Percentiles rank a stretch among this genome's conserved stretches.
phyloP scores from a whole-genome alignment of 352 stramenopile species.

The Pythium aquatile region DNA sequence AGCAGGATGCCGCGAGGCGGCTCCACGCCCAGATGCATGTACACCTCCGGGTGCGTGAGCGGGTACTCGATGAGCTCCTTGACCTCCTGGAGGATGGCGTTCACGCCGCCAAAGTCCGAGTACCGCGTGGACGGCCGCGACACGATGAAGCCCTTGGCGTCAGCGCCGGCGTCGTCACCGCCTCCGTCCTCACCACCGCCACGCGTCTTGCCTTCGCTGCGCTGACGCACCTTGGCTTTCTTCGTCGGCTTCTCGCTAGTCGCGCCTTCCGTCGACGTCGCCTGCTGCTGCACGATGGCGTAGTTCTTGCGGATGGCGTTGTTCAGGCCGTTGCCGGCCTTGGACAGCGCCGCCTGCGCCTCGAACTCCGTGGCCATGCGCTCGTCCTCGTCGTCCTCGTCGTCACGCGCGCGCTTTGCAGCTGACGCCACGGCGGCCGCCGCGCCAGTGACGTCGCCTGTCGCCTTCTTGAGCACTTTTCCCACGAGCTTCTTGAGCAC shows the following conservation, averaged over 20 bases:
- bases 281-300: constrained; percentile 33
- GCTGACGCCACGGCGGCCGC: constrained; percentile 15
- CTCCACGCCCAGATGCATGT: constrained; percentile 91
- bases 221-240: constrained; percentile 67
- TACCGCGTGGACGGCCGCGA: constrained; percentile 78
- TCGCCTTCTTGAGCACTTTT: constrained; percentile 72
- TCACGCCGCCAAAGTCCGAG: constrained; percentile 88
- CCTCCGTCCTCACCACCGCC: background rate
- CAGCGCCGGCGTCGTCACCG: constrained; percentile 22
- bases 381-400: constrained; percentile 69
- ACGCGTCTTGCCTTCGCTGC: constrained; percentile 24
- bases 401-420: constrained; percentile 57
- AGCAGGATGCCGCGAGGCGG: constrained; percentile 90
- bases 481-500: constrained; percentile 63
- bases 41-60: constrained; percentile 92
- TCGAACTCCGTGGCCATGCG: constrained; percentile 49
- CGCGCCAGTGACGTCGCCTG: constrained; percentile 12
- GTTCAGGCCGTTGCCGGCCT: constrained; percentile 64
- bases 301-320: constrained; percentile 79
- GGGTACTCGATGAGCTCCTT: constrained; percentile 95
- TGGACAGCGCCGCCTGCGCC: constrained; percentile 32
- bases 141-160: constrained; percentile 66
- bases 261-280: constrained; percentile 14
- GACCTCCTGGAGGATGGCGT: constrained; percentile 85
- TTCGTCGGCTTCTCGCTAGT: constrained; percentile 50